Evolutionary conservation across 2,329 filamentous ascomycete genomes (phyloP).

Genomic region (Phoma sp.): DNA sequence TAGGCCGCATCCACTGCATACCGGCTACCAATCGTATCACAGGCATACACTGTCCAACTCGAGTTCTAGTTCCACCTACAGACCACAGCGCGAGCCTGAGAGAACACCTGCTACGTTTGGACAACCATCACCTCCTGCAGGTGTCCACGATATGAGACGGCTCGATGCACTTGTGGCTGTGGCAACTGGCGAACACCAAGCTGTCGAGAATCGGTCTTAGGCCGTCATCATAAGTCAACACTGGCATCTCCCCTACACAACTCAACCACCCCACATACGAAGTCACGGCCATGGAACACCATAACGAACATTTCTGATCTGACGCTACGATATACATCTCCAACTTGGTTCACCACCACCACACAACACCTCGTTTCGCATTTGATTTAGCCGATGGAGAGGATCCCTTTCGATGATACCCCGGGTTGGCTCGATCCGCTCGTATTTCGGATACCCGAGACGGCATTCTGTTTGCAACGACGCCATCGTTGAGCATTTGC

Average conservation of each 20-base stretch:
- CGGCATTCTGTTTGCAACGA: slow-evolving; percentile 19
- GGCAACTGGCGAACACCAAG: slow-evolving; percentile 63
- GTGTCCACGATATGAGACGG: slow-evolving; percentile 59
- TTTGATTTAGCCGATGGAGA: slow-evolving; percentile 30
- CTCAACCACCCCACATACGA: slow-evolving; percentile 22
- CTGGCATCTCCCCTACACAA: slow-evolving; percentile 5
- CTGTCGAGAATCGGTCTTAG: slow-evolving; percentile 38
- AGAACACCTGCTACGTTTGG: slow-evolving; percentile 38
- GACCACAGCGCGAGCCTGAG: slow-evolving; percentile 41
- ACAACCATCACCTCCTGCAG: slow-evolving; percentile 45
- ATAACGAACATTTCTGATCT: slow-evolving; percentile 29
- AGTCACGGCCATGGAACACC: slow-evolving; percentile 28
- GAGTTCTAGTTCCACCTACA: slow-evolving; percentile 33
- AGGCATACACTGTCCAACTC: slow-evolving; percentile 35
- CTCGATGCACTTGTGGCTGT: slow-evolving; percentile 70
- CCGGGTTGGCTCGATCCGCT: slow-evolving; percentile 32
- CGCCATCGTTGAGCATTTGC: slow-evolving; percentile 21
- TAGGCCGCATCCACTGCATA: slow-evolving; percentile 43
- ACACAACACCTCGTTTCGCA: slow-evolving; percentile 20
- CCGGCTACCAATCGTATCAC: slow-evolving; percentile 38
- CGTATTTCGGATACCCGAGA: slow-evolving; percentile 24
- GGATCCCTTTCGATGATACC: slow-evolving; percentile 41
- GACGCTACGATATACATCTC: slow-evolving; percentile 22
- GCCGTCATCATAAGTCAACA: background rate
- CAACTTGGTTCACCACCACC: slow-evolving; percentile 22